These are phyloP conservation scores for Pestalotiopsis sp. DNA, from an alignment of 2,329 filamentous ascomycete genomes.

Conservation along the genomic window DNA sequence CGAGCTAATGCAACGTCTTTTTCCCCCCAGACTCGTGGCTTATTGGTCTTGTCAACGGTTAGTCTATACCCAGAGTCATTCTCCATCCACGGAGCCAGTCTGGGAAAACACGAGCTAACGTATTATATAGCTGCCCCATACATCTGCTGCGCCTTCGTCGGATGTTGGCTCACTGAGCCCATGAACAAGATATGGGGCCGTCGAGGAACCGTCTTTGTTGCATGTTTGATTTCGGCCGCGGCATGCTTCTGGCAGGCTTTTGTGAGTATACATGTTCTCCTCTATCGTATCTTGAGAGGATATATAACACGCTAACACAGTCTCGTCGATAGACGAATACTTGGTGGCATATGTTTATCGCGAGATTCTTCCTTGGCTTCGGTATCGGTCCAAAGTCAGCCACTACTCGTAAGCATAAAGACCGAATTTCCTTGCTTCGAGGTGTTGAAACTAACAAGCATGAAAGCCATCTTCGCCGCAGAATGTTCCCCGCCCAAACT, in stretches of 20 bases:
- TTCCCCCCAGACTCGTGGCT: conserved; percentile 49
- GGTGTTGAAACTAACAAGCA: neutral
- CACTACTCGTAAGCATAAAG: conserved; percentile 48
- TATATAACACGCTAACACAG: neutral
- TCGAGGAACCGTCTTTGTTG: conserved; percentile 69
- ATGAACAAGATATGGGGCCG: conserved; percentile 71
- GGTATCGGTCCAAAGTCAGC: conserved; percentile 71
- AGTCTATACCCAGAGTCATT: neutral
- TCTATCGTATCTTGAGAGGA: neutral
- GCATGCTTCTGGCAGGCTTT: conserved; percentile 39
- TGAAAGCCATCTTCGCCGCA: conserved; percentile 63
- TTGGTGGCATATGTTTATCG: conserved; percentile 70
- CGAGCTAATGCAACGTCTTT: conserved; percentile 7
- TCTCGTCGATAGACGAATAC: neutral
- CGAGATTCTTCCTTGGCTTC: conserved; percentile 68
- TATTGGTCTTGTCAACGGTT: conserved; percentile 59
- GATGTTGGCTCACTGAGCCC: conserved; percentile 74
- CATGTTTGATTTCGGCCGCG: conserved; percentile 60
- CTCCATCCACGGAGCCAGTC: neutral
- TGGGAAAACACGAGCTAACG: neutral
- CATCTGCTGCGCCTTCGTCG: conserved; percentile 66
- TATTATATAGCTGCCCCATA: conserved; percentile 47
- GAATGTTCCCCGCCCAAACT: conserved; percentile 65
- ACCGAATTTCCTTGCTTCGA: neutral
- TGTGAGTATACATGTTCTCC: conserved; percentile 20